Evolutionary conservation across 371 early-diverging fungal genomes (phyloP).

Genomic region (Dichotomocladium elegans): DNA sequence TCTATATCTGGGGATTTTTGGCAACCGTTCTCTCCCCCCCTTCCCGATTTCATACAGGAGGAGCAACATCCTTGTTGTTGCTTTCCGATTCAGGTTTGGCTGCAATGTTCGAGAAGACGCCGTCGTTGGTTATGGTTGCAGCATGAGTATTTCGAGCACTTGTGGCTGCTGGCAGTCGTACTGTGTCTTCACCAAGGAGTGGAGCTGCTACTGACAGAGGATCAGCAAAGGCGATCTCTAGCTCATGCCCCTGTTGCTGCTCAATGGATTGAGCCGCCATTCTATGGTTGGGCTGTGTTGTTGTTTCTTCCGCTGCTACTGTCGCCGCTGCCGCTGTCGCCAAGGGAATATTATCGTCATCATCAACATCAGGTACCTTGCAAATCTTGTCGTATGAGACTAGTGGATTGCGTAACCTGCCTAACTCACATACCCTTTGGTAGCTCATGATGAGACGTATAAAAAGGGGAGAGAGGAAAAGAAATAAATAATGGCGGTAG

Average conservation of each 20-base stretch:
- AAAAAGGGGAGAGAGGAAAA: no score
- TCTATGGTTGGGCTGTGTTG: no score
- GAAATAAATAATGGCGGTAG: no score
- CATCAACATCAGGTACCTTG: background rate
- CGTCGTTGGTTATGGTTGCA: conserved; percentile 40
- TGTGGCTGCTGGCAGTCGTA: background rate
- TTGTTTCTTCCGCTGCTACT: background rate
- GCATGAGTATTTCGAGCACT: background rate
- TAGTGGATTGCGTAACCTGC: background rate
- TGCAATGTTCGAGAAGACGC: conserved; percentile 55
- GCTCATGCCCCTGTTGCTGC: conserved; percentile 6
- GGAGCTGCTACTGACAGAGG: background rate
- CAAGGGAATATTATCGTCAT: background rate
- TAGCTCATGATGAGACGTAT: background rate
- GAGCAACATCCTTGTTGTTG: conserved; percentile 27
- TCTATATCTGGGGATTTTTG: no score
- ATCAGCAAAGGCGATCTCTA: conserved; percentile 15
- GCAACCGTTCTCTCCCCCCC: no score
- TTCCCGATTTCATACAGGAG: conserved; percentile 29
- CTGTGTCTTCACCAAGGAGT: conserved; percentile 1
- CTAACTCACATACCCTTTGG: background rate
- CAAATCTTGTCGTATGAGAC: background rate
- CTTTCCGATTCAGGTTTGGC: conserved; percentile 49
- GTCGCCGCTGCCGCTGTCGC: background rate
- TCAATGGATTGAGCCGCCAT: background rate